Conservation (phyloP, 108 stramenopile species). For the Cylindrotheca closterium region DNA sequence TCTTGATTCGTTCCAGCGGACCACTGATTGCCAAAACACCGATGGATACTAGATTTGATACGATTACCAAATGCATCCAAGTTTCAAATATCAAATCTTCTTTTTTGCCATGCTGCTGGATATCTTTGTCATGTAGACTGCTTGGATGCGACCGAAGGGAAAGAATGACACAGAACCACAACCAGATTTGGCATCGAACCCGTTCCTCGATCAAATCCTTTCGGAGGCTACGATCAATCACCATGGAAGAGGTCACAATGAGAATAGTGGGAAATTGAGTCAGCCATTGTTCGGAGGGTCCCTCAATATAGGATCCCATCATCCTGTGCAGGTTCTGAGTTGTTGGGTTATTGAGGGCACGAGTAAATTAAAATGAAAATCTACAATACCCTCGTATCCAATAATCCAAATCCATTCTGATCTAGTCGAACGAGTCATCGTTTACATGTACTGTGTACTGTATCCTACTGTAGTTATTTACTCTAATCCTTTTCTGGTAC, state of each 20-base stretch:
- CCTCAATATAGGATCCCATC: too few relatives aligned
- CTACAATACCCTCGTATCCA: too few relatives aligned
- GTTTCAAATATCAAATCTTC: slow-evolving; percentile 1
- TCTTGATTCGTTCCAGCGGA: neutral
- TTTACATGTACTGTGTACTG: too few relatives aligned
- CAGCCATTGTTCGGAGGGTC: neutral
- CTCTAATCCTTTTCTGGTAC: too few relatives aligned
- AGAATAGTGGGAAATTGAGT: neutral
- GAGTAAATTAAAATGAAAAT: too few relatives aligned
- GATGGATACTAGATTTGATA: slow-evolving; percentile 15
- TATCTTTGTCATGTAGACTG: too few relatives aligned
- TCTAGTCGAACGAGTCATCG: too few relatives aligned
- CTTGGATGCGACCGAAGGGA: neutral
- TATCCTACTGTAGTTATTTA: too few relatives aligned
- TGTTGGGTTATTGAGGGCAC: too few relatives aligned
- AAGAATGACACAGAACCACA: slow-evolving; percentile 20
- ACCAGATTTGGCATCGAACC: slow-evolving; percentile 6
- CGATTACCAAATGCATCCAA: slow-evolving; percentile 19
- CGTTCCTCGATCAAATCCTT: slow-evolving; percentile 1
- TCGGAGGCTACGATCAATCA: slow-evolving; percentile 12
- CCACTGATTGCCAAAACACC: neutral
- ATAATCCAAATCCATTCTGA: too few relatives aligned
- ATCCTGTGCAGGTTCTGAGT: too few relatives aligned
- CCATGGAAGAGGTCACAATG: slow-evolving; percentile 15
- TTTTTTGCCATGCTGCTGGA: neutral